Conservation (phyloP, 306 rosid genomes). For the Amphicarpaea edgeworthii region DNA sequence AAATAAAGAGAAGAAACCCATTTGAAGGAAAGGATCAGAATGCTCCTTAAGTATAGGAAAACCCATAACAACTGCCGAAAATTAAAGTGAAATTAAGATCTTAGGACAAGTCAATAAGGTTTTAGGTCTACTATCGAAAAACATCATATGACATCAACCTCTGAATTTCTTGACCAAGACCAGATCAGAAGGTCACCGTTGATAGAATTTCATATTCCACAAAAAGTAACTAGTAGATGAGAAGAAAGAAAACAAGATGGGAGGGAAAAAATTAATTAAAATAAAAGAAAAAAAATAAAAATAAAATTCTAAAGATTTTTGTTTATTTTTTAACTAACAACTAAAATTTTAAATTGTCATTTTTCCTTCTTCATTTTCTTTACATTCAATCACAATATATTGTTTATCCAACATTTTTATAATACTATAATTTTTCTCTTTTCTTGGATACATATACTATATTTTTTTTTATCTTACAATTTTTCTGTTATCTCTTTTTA, state of each 20-base stretch:
- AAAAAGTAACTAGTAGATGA: neutral
- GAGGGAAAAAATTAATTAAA: neutral
- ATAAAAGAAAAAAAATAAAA: neutral
- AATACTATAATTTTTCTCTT: neutral
- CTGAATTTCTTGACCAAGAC: conserved; percentile 27
- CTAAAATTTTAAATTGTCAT: neutral
- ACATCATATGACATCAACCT: conserved; percentile 32
- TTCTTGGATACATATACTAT: no score
- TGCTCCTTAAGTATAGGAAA: neutral
- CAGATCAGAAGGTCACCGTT: neutral
- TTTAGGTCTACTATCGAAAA: conserved; percentile 25
- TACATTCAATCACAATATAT: neutral
- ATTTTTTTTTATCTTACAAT: neutral
- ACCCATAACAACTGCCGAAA: neutral
- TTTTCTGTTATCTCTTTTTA: neutral
- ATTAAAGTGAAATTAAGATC: no score
- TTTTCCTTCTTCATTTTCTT: neutral
- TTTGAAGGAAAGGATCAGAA: neutral
- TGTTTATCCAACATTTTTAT: neutral
- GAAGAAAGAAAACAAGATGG: neutral
- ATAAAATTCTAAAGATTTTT: neutral
- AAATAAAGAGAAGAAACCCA: neutral
- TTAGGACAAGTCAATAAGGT: neutral
- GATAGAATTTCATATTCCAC: conserved; percentile 14
- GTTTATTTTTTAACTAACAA: neutral